Evolutionary conservation across 2,329 filamentous ascomycete species (phyloP), one percentile per base, ranked within the genome.

Genomic region (Diplodia intermedia): DNA sequence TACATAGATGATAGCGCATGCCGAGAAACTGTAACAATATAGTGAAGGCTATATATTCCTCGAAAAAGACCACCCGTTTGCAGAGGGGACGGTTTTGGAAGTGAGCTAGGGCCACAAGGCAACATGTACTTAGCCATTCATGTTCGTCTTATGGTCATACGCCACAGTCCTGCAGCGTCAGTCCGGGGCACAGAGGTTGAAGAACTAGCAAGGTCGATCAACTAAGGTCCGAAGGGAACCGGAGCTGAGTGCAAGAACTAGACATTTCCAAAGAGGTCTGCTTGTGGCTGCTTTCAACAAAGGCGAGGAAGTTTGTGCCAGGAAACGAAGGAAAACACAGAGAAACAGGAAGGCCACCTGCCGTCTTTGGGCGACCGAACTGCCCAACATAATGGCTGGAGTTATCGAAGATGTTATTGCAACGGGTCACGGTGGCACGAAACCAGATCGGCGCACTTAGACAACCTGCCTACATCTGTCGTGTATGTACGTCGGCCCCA

Each of bases 21-120:
- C 26, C 6, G 38, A 12, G 29, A 31, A 38, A 38, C 4, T 36
- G 20, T 26, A 14, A 50, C n/a, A 20, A 12, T 8, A 12, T 18
- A 5, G 12, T 52, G 9, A 63, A 9, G 29, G 9, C 3, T 52
- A 26, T 52, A 52, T 63, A 38, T 63, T 6, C 11, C 26, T 26
- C 11, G 29, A 18, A 63, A 52, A 12, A 52, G 43, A 52, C 31
- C 47, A 14, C 33, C 33, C 14, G 60, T 52, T 52, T 63, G 60
- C 47, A 33, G 43, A 26, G 11, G 15, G 40, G 43, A 52, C 60
- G 7, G 23, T 49, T 38, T 52, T 49, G 18, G 29, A 50, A 29
- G 40, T 47, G 60, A 52, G 18, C 52, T 38, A 29, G 26, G 18
- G 31, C 47, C 12, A 14, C 14, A 31, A 7, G 29, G 60, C 18